A percentile compares a stretch with the other conserved stretches of the same genome.
Conservation (phyloP, 2,329 filamentous ascomycete genomes). For the Aspergillus luchuensis region DNA sequence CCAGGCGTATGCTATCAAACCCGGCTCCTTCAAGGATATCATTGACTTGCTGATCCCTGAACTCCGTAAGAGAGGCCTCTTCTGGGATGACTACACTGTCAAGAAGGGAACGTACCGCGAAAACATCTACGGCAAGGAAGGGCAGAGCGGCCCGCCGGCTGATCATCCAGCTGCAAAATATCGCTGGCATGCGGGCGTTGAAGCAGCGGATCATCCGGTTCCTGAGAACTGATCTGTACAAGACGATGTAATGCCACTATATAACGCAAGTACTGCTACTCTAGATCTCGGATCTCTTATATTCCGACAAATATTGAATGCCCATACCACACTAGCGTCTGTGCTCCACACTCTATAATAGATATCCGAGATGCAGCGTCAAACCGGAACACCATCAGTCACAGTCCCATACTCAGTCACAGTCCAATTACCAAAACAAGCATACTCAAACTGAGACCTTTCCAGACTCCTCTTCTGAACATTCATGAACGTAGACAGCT, state of each 20-base stretch:
- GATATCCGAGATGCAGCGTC: too few relatives aligned
- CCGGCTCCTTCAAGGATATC: slow-evolving; percentile 68
- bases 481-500: too few relatives aligned
- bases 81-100: slow-evolving; percentile 43
- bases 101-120: slow-evolving; percentile 43
- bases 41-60: slow-evolving; percentile 67
- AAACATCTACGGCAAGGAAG: slow-evolving; percentile 38
- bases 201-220: slow-evolving; percentile 32
- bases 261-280: fast-evolving
- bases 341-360: too few relatives aligned
- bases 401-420: too few relatives aligned
- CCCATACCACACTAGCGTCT: too few relatives aligned
- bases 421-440: too few relatives aligned
- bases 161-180: slow-evolving; percentile 44
- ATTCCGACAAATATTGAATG: too few relatives aligned
- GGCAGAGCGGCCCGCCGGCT: slow-evolving; percentile 34
- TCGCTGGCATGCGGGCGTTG: slow-evolving; percentile 41
- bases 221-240: slow-evolving; percentile 18
- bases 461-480: too few relatives aligned
- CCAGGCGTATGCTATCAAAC: slow-evolving; percentile 66
- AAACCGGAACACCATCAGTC: too few relatives aligned
- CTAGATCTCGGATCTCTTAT: too few relatives aligned
- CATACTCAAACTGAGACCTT: too few relatives aligned
- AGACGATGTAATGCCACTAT: fast-evolving
- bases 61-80: slow-evolving; percentile 56